Evolutionary conservation across 306 rosid genomes (phyloP), one percentile per base, ranked within the genome.

Genomic region (Spatholobus suberectus): DNA sequence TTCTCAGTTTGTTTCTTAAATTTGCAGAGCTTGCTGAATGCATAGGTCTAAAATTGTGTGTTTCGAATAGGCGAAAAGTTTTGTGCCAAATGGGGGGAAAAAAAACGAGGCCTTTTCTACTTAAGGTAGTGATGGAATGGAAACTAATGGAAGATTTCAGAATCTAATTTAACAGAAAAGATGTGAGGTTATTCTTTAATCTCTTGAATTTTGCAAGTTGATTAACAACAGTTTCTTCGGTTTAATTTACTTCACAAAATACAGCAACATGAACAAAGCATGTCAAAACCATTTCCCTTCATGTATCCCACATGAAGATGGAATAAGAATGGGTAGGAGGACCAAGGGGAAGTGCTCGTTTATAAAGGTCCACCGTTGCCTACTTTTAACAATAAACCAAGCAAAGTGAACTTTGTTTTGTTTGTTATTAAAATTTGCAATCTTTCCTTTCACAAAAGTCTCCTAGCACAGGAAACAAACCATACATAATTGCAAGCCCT

Each of bases 1-100:
- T 18, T 14, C 58, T 75, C 8, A 0, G 52, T 57, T 62, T 44
- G 52, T 46, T 77, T 70, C 76, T 85, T 61, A 76, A 65, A 76
- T 46, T 20, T 26, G 13, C 26, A 79, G 76, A 77, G 58, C 57
- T 66, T 41, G 44, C 54, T 41, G n/a, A 68, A 35, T 58, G 54
- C 74, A 68, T 74, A 13, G 57, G 21, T 15, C 1, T 70, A 37
- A 54, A 52, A 26, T 37, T 68, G 78, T 20, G 76, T 24, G 61
- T n/a, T 29, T 38, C 20, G 4, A 18, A 18, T 11, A 80, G 43
- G 27, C 32, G 13, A 10, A 27, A 35, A 29, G 5, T 57, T 81
- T 47, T 46, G 66, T 26, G 26, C 43, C n/a, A 76, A 26, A 49
- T 18, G 47, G n/a, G n/a, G n/a, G n/a, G n/a, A n/a, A 63, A 62